phyloP scores from a whole-genome alignment of 1,284 basidiomycete species.

The Afroboletus lepidellus region DNA sequence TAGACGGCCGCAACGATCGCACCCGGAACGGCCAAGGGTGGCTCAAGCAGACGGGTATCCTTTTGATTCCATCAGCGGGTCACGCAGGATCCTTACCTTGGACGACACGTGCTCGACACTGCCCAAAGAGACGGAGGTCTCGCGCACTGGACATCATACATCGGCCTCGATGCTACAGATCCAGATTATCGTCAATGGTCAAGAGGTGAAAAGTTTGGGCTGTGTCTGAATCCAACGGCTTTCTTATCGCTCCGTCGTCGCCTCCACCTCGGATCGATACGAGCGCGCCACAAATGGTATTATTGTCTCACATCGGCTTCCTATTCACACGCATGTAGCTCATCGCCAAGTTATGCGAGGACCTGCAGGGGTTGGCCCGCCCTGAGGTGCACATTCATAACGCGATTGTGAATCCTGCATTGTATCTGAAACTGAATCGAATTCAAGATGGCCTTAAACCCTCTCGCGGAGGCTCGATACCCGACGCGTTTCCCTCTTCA shows the following conservation, averaged over 20 bases:
- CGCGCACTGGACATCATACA: constrained; percentile 8
- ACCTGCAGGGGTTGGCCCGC: too few species aligned
- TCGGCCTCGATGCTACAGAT: constrained; percentile 7
- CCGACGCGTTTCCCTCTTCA: neutral
- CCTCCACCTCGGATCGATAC: constrained; percentile 29
- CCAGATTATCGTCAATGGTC: constrained; percentile 7
- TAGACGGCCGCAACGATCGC: neutral
- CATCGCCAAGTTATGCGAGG: too few species aligned
- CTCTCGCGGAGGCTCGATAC: too few species aligned
- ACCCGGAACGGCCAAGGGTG: neutral
- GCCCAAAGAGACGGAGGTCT: constrained; percentile 9
- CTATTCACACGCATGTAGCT: neutral
- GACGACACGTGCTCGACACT: constrained; percentile 5
- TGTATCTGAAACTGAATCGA: too few species aligned
- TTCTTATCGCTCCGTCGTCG: constrained; percentile 22
- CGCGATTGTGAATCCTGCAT: too few species aligned
- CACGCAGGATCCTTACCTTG: constrained; percentile 10
- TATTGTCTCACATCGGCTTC: constrained; percentile 2
- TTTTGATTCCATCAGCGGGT: constrained; percentile 7
- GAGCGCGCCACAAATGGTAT: constrained; percentile 4
- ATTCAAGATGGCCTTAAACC: too few species aligned
- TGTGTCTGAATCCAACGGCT: neutral
- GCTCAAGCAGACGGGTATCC: neutral
- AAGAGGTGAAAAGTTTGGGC: constrained; percentile 3
- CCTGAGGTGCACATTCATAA: too few species aligned